Percentiles rank a stretch among this genome's conserved stretches.
phyloP scores from a whole-genome alignment of 2,329 filamentous ascomycete species.

The Xylariaceae sp. region DNA sequence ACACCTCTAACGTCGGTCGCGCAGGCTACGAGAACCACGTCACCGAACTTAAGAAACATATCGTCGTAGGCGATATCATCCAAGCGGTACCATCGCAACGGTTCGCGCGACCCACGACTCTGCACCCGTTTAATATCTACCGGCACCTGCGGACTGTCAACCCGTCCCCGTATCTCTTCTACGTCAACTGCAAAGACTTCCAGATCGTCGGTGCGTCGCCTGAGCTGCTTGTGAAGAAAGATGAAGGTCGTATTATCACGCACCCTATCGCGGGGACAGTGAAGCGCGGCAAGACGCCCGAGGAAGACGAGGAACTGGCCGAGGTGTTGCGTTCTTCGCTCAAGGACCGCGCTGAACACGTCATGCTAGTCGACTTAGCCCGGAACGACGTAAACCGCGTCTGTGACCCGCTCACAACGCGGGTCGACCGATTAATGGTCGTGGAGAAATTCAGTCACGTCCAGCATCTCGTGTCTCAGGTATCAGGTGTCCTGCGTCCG shows the following conservation, averaged over 20 bases:
- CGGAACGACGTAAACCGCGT: conserved; percentile 96
- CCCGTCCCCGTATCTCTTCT: conserved; percentile 95
- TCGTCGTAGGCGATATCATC: conserved; percentile 88
- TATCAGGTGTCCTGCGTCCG: conserved; percentile 78
- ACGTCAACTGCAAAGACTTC: conserved; percentile 84
- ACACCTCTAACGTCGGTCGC: conserved; percentile 86
- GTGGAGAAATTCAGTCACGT: conserved; percentile 95
- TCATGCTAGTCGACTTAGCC: conserved; percentile 95
- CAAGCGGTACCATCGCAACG: conserved; percentile 95
- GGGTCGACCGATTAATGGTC: conserved; percentile 90
- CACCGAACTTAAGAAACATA: conserved; percentile 79
- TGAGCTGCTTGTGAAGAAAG: conserved; percentile 88
- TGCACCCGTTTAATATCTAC: conserved; percentile 98
- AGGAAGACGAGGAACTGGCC: conserved; percentile 77
- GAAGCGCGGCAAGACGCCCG: conserved; percentile 71
- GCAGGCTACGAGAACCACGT: conserved; percentile 90
- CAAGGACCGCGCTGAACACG: conserved; percentile 91
- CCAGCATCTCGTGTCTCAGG: conserved; percentile 93
- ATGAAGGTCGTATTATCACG: conserved; percentile 81
- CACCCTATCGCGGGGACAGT: conserved; percentile 97
- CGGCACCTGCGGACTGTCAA: conserved; percentile 94
- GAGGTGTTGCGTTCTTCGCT: conserved; percentile 70
- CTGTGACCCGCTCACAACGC: conserved; percentile 81
- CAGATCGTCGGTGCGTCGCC: conserved; percentile 93
- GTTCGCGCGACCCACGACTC: conserved; percentile 77